phyloP scores from a whole-genome alignment of 1,284 basidiomycete species.

The Ganoderma multipileum region DNA sequence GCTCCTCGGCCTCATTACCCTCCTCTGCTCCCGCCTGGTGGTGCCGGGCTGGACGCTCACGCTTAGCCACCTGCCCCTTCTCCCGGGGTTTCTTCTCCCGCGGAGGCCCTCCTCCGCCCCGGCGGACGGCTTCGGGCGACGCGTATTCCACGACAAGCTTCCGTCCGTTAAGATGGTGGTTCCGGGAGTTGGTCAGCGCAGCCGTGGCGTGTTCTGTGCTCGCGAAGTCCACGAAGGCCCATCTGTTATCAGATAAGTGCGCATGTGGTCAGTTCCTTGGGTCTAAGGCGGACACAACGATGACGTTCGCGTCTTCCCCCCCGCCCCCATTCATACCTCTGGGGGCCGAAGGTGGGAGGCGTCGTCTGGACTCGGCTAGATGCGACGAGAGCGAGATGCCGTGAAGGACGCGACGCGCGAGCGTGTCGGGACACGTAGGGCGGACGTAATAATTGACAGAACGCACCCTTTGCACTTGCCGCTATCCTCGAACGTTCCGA shows the following conservation, averaged over 20 bases:
- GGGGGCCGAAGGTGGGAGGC: not conserved
- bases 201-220: conserved; percentile 81
- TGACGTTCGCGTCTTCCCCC: not conserved
- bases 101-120: conserved; percentile 57
- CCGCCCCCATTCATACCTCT: not conserved
- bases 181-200: conserved; percentile 84
- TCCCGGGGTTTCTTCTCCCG: conserved; percentile 32
- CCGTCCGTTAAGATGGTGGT: conserved; percentile 85
- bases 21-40: conserved; percentile 8
- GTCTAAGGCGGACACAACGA: conserved; percentile 4
- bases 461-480: conserved; percentile 94
- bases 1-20: conserved; percentile 15
- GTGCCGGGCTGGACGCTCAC: conserved; percentile 18
- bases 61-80: conserved; percentile 22
- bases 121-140: conserved; percentile 82
- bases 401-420: not conserved
- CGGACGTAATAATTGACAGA: not conserved
- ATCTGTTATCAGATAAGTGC: conserved; percentile 56
- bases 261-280: not conserved
- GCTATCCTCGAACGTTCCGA: conserved; percentile 96
- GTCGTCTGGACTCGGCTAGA: not conserved
- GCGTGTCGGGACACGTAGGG: not conserved
- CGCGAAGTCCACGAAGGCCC: conserved; percentile 95
- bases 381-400: not conserved
- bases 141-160: conserved; percentile 91